Percentiles rank a stretch among this genome's conserved stretches.
Conservation (phyloP, 768 basidiomycete genomes). For the Suillus americanus region DNA sequence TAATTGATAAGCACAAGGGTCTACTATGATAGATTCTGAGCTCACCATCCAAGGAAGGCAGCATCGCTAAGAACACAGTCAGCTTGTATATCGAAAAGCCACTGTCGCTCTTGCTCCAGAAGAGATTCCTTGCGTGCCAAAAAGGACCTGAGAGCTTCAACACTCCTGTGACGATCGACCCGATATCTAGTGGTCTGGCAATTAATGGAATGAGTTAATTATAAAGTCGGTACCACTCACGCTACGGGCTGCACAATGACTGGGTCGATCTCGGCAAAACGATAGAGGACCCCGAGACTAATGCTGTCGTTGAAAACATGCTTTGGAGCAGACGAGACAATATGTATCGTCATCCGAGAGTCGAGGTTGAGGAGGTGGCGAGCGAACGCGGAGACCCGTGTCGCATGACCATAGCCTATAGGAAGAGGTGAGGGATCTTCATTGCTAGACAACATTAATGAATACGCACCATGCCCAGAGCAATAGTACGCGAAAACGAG, state of each 20-base stretch:
- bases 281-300: conserved; percentile 61
- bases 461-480: conserved; percentile 64
- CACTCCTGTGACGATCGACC: conserved; percentile 71
- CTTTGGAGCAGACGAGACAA: conserved; percentile 73
- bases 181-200: conserved; percentile 48
- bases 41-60: conserved; percentile 76
- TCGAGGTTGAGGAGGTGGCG: conserved; percentile 52
- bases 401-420: conserved; percentile 83
- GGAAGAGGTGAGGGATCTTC: background rate
- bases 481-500: conserved; percentile 67
- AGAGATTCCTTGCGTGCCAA: conserved; percentile 53
- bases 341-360: conserved; percentile 49
- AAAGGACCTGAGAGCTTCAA: conserved; percentile 60
- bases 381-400: conserved; percentile 75
- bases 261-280: conserved; percentile 74
- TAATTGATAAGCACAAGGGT: background rate
- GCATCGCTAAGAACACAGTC: conserved; percentile 74
- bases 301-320: conserved; percentile 70
- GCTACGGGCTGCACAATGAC: conserved; percentile 81
- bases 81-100: conserved; percentile 52
- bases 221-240: conserved; percentile 39
- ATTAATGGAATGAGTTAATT: conserved; percentile 7
- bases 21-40: background rate
- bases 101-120: conserved; percentile 53
- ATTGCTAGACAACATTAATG: conserved; percentile 1